These are phyloP conservation scores for Termitomyces sp. DNA, from an alignment of 768 basidiomycete species.

Conservation along the genomic window DNA sequence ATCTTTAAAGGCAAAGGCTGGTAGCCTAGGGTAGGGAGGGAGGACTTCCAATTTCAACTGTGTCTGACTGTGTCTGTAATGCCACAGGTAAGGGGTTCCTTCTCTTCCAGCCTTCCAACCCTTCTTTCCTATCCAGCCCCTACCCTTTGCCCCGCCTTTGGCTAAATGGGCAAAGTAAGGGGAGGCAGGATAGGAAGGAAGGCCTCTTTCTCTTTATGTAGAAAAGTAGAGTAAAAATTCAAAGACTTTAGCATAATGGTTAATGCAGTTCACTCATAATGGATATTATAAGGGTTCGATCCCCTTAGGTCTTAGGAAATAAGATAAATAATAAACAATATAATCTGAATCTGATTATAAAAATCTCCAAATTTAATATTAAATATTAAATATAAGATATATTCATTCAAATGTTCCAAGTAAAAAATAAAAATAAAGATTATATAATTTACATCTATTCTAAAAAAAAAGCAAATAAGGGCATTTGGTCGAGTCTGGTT, in stretches of 20 bases:
- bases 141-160: too few species aligned
- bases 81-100: too few species aligned
- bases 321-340: background rate
- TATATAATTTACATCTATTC: background rate
- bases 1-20: too few species aligned
- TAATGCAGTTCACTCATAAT: slow-evolving; percentile 4
- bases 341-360: background rate
- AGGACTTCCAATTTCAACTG: too few species aligned
- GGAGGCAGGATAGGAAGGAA: too few species aligned
- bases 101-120: too few species aligned
- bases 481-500: slow-evolving; percentile 15
- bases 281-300: slow-evolving; percentile 2
- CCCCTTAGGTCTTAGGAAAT: slow-evolving; percentile 4
- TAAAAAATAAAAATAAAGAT: background rate
- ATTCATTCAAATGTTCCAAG: background rate
- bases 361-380: background rate
- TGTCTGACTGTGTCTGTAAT: too few species aligned
- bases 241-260: slow-evolving; percentile 7
- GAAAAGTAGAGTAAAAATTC: background rate
- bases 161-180: too few species aligned
- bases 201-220: too few species aligned
- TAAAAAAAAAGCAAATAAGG: slow-evolving; percentile 1
- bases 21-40: too few species aligned
- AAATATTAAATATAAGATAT: background rate
- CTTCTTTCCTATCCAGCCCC: too few species aligned